Percentiles rank a stretch among this genome's conserved stretches.
Conservation (phyloP, 2,329 filamentous ascomycete species). For the Claviceps africana region DNA sequence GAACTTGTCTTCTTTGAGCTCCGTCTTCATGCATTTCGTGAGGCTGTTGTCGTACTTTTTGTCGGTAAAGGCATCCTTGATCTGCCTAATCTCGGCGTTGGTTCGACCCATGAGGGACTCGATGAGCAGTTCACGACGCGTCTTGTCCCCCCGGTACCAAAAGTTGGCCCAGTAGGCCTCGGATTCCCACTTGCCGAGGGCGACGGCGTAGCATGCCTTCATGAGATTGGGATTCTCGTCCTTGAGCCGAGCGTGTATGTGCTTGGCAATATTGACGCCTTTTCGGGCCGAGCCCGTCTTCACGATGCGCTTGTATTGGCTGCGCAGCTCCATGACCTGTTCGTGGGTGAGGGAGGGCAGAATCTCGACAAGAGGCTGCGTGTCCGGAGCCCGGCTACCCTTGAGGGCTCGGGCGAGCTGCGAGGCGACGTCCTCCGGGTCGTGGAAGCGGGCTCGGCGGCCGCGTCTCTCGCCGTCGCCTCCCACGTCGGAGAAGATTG, state of each 20-base stretch:
- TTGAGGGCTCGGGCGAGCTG: conserved; percentile 63
- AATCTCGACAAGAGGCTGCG: conserved; percentile 63
- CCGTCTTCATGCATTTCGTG: conserved; percentile 74
- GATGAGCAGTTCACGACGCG: conserved; percentile 76
- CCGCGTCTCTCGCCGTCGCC: conserved; percentile 30
- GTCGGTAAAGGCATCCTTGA: conserved; percentile 80
- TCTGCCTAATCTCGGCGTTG: conserved; percentile 73
- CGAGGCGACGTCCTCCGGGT: conserved; percentile 65
- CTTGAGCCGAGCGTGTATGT: conserved; percentile 65
- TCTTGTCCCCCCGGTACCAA: conserved; percentile 85
- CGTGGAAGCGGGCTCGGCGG: conserved; percentile 65
- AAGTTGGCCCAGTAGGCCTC: conserved; percentile 98
- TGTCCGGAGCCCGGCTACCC: conserved; percentile 50
- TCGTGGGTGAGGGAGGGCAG: conserved; percentile 74
- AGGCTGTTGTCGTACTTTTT: conserved; percentile 81
- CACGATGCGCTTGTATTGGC: conserved; percentile 80
- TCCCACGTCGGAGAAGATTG: conserved; percentile 33
- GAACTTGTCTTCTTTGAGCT: conserved; percentile 93
- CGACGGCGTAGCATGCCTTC: conserved; percentile 82
- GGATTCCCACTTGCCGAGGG: conserved; percentile 78
- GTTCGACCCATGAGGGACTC: conserved; percentile 82
- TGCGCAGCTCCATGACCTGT: conserved; percentile 73
- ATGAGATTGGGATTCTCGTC: conserved; percentile 63
- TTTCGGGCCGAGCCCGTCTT: conserved; percentile 61
- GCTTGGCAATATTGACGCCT: conserved; percentile 74